Percentiles rank a stretch among this genome's conserved stretches.
Evolutionary conservation across 345 rosid genomes (phyloP).

Genomic region (Reutealis trisperma): DNA sequence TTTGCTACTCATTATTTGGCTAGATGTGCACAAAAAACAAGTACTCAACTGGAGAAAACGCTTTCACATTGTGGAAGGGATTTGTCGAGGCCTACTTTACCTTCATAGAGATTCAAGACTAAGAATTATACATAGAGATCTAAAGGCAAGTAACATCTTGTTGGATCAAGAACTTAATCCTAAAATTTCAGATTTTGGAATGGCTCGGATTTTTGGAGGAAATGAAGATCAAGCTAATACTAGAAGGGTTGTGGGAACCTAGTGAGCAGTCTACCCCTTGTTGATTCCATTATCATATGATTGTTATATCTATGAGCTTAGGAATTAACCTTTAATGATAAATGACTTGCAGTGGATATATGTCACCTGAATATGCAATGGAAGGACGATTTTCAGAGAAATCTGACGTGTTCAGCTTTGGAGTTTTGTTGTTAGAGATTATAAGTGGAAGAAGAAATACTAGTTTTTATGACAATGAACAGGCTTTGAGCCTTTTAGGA

Average conservation of each 20-base stretch:
- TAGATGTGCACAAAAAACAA: not conserved
- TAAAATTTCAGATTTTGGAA: conserved; percentile 26
- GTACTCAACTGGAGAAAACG: conserved; percentile 20
- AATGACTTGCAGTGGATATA: conserved; percentile 14
- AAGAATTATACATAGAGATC: not conserved
- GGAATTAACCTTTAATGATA: not conserved
- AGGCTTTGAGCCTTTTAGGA: conserved; percentile 17
- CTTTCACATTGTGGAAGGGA: conserved; percentile 16
- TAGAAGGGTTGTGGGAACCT: conserved; percentile 13
- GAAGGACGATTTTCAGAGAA: conserved; percentile 25
- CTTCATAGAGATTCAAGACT: conserved; percentile 22
- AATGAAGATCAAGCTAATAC: conserved; percentile 15
- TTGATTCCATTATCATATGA: not conserved
- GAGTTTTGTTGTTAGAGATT: conserved; percentile 19
- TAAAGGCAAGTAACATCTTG: conserved; percentile 6
- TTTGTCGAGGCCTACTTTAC: conserved; percentile 21
- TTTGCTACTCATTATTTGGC: too few relatives aligned
- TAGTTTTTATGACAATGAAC: conserved; percentile 1
- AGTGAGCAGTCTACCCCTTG: not conserved
- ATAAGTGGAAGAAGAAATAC: conserved; percentile 18
- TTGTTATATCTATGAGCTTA: not conserved
- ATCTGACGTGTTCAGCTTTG: conserved; percentile 21
- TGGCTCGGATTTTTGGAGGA: conserved; percentile 20
- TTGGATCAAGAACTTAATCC: conserved; percentile 24
- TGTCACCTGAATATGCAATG: conserved; percentile 27